Evolutionary conservation across 2,329 filamentous ascomycete species (phyloP).

Genomic region (Aureobasidium melanogenum): DNA sequence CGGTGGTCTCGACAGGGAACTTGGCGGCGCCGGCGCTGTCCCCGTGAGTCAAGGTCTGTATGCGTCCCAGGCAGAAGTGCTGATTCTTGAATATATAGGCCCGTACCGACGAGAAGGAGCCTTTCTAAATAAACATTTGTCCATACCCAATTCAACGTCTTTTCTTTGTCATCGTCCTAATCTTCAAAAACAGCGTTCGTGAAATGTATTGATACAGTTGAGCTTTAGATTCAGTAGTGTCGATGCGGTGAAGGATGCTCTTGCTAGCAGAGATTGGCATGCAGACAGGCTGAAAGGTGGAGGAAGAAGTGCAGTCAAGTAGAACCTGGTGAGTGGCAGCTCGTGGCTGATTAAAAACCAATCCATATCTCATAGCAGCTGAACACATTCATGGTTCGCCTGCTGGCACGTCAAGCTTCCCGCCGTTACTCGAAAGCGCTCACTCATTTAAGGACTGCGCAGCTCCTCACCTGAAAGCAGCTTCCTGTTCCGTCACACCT

Average conservation of each 20-base stretch:
- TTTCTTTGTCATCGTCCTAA: constrained; percentile 3
- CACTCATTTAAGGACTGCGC: neutral
- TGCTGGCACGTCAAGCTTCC: too few relatives aligned
- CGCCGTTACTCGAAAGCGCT: neutral
- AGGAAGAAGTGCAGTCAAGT: too few relatives aligned
- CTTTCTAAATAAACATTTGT: constrained; percentile 6
- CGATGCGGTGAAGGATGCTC: neutral
- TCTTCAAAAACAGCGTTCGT: neutral
- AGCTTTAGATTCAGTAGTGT: too few relatives aligned
- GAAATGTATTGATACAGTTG: neutral
- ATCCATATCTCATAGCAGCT: neutral
- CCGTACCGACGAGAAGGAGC: constrained; percentile 4
- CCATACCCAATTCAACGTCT: constrained; percentile 10
- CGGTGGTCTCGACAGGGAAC: constrained; percentile 39
- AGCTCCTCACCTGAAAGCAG: neutral
- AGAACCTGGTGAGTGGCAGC: neutral
- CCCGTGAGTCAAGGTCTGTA: constrained; percentile 24
- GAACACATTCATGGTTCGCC: too few relatives aligned
- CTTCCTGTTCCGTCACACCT: neutral
- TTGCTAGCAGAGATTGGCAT: neutral
- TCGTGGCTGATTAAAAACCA: neutral
- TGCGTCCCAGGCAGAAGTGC: neutral
- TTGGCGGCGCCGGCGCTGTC: constrained; percentile 37
- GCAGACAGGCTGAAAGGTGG: too few relatives aligned
- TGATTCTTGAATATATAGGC: neutral